Conservation (phyloP, 1,139 yeast species). For the Petasospora fabianii region DNA sequence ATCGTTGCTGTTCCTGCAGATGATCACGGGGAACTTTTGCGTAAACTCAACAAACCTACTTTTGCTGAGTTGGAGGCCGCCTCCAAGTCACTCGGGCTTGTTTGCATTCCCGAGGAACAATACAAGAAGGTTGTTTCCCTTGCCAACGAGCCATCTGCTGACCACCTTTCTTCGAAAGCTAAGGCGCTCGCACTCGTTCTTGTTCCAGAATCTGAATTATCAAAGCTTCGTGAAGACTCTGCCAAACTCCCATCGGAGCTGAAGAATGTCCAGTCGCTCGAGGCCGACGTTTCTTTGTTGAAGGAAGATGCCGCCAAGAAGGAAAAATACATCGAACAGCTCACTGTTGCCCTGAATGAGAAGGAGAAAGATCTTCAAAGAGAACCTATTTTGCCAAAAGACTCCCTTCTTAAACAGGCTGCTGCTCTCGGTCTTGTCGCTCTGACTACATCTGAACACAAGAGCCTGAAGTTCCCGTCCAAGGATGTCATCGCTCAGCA, state of each 20-base stretch:
- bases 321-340: slow-evolving; percentile 23
- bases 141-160: slow-evolving; percentile 24
- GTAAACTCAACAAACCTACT: slow-evolving; percentile 34
- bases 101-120: slow-evolving; percentile 29
- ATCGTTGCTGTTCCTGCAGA: slow-evolving; percentile 29
- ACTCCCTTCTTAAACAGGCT: slow-evolving; percentile 25
- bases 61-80: slow-evolving; percentile 33
- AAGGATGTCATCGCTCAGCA: slow-evolving; percentile 23
- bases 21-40: slow-evolving; percentile 30
- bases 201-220: slow-evolving; percentile 24
- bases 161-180: slow-evolving; percentile 31
- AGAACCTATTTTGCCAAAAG: slow-evolving; percentile 18
- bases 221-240: slow-evolving; percentile 25
- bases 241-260: slow-evolving; percentile 8
- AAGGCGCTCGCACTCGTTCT: slow-evolving; percentile 24
- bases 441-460: slow-evolving; percentile 40
- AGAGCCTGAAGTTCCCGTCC: slow-evolving; percentile 25
- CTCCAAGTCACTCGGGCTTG: slow-evolving; percentile 24
- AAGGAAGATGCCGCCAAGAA: slow-evolving; percentile 23
- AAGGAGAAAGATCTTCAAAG: slow-evolving; percentile 14
- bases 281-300: slow-evolving; percentile 26
- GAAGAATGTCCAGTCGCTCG: slow-evolving; percentile 4
- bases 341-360: slow-evolving; percentile 11
- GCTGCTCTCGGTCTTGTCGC: slow-evolving; percentile 41
- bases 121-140: slow-evolving; percentile 22